Evolutionary conservation across 371 early-diverging fungal species (phyloP), one percentile per base, ranked within the genome.

Genomic region (Capillidium heterosporum): DNA sequence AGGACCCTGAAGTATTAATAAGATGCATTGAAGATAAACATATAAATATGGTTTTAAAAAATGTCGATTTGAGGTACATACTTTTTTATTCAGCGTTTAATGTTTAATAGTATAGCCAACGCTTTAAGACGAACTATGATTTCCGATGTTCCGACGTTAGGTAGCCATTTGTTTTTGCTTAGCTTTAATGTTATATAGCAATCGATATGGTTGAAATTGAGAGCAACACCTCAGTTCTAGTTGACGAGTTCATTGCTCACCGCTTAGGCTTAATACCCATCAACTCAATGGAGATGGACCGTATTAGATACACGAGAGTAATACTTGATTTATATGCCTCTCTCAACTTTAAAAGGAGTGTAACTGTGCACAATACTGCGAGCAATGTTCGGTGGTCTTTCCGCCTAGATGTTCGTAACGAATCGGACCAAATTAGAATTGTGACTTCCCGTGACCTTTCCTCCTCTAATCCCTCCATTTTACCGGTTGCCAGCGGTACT

Each of bases 241-340:
- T 96, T 10, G 99, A 99, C 72, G 99, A 99, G 69, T 93, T 94
- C 65, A 73, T 99, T 60, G 92, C 98, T 5, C 99, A 99, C 71
- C 80, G 99, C 46, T 76, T 99, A 54, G 99, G 99, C 40, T 78
- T 99, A 69, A 88, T 99, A 27, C 98, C 99, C 1, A 74, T 99
- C 53, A 76, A 78, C 27, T 85, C 82, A 60, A 73, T 79, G 46
- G 78, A 74, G 59, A 87, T 81, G 1, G 81, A 82, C 29, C 68
- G 79, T 64, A 76, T 92, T 60, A 85, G 81, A 67, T 89, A 91
- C 67, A 83, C 91, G 26, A 73, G 87, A 61, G 82, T 82, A 73
- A 53, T 72, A 41, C 28, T 7, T n/a, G 23, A 32, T 23, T 27
- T 46, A 13, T 40, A 23, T 5, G 26, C 17, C 21, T 26, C 55